Percentiles rank a stretch among this genome's conserved stretches.
Evolutionary conservation across 768 basidiomycete genomes (phyloP).

Genomic region (Tephrocybe rancida): DNA sequence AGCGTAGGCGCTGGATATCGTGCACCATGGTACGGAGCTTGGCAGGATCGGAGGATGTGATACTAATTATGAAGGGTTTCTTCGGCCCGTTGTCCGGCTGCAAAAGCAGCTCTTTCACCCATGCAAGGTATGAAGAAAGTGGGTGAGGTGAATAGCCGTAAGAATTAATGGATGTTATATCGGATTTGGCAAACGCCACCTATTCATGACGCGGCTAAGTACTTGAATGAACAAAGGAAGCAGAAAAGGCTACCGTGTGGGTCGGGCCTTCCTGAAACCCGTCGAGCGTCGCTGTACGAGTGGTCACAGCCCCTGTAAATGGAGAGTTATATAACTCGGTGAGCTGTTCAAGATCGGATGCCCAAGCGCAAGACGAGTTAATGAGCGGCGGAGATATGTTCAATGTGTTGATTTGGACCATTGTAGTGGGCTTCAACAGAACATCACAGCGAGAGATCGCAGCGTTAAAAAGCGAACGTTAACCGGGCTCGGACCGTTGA

Average conservation of each 20-base stretch:
- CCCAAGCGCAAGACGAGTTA: slow-evolving; percentile 85
- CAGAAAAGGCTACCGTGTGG: slow-evolving; percentile 54
- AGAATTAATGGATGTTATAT: slow-evolving; percentile 72
- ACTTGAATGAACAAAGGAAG: slow-evolving; percentile 4
- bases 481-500: not conserved
- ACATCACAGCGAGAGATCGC: not conserved
- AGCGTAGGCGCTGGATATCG: slow-evolving; percentile 63
- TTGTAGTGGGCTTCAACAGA: slow-evolving; percentile 22
- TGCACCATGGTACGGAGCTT: slow-evolving; percentile 58
- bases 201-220: slow-evolving; percentile 24
- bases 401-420: slow-evolving; percentile 63
- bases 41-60: slow-evolving; percentile 61
- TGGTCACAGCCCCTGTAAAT: slow-evolving; percentile 79
- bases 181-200: slow-evolving; percentile 60
- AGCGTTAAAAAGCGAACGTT: slow-evolving; percentile 2
- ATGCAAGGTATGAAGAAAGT: slow-evolving; percentile 63
- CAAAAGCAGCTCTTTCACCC: slow-evolving; percentile 56
- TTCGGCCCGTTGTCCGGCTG: slow-evolving; percentile 17
- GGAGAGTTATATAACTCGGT: slow-evolving; percentile 64
- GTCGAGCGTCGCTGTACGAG: slow-evolving; percentile 70
- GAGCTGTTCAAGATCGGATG: slow-evolving; percentile 68
- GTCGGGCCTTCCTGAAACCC: slow-evolving; percentile 70
- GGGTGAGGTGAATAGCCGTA: slow-evolving; percentile 88
- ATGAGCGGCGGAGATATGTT: slow-evolving; percentile 64
- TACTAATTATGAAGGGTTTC: slow-evolving; percentile 76